Conservation (phyloP, 495 filamentous ascomycete species). For the Penicillium alfredii region DNA sequence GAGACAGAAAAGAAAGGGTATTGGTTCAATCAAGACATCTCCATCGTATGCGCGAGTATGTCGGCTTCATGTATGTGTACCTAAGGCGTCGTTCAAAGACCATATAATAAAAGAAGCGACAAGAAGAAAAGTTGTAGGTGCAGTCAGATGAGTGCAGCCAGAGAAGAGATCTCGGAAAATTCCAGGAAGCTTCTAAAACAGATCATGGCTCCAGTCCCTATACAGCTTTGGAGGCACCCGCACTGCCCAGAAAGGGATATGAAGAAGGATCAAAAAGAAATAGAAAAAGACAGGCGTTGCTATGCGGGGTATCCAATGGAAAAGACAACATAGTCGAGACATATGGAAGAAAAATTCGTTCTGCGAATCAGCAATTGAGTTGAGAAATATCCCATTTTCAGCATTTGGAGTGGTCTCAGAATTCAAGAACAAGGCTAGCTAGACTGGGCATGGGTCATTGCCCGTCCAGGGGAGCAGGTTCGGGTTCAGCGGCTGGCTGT, state of each 20-base stretch:
- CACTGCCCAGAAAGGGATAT: slow-evolving; percentile 2
- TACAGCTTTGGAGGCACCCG: no score
- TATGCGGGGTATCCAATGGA: slow-evolving; percentile 38
- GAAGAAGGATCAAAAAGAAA: slow-evolving; percentile 3
- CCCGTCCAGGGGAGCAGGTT: background rate
- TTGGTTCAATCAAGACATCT: slow-evolving; percentile 8
- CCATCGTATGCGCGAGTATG: slow-evolving; percentile 26
- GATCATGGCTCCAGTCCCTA: no score
- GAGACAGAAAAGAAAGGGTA: no score
- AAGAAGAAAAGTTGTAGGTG: background rate
- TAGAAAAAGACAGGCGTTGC: slow-evolving; percentile 10
- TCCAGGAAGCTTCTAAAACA: no score
- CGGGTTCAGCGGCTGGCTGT: background rate
- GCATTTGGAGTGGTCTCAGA: no score
- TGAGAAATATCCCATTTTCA: no score
- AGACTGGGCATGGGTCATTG: slow-evolving; percentile 7
- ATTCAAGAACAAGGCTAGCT: background rate
- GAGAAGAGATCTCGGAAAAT: no score
- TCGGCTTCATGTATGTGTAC: slow-evolving; percentile 8
- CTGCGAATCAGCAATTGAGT: no score
- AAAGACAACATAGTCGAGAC: slow-evolving; percentile 28
- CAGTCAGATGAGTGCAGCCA: slow-evolving; percentile 2
- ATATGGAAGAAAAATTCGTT: slow-evolving; percentile 17
- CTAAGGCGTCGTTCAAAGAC: slow-evolving; percentile 2
- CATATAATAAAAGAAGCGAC: background rate